Base-by-base conservation (phyloP, 106 monocot genomes). In the Allium sativum region DNA sequence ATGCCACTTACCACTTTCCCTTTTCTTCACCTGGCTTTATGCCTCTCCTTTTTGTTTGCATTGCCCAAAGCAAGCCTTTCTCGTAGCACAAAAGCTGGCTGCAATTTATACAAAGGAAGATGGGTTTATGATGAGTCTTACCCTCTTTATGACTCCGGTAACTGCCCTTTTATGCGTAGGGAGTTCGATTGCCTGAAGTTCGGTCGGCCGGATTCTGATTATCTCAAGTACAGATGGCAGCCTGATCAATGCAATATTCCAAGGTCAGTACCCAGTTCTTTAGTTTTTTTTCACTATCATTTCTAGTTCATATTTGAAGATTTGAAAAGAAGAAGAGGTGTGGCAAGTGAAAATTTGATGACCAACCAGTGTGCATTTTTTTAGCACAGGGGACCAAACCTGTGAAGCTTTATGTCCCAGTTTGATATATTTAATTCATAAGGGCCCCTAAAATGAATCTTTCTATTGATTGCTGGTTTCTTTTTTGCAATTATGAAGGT, bases 191-290 rank as follows among this genome's bases (percentile, higher is more conserved):
- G 93, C 70, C 61, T 56, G 47, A 79, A 70, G 54, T 85, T 63
- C 42, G 93, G 93, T 56, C 70, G 93, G 6, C 88, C 73, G 1
- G 88, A 93, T 42, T 64, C 12, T 47, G 12, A 44, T 8, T 93
- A 93, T 62, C 82, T 93, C 72, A 79, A 75, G 71, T 88, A 85
- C 53, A 57, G 88, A 45, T 93, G 93, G 93, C 43, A 85, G 64
- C 72, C 72, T 48, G 47, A 60, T 1, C 14, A 12, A 2, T 73
- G 73, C 21, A 44, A 44, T 10, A 21, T 67, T 20, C 61, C 64
- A 22, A 44, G 77, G 72, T 87, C 22, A 40, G 47, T 57, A 1
- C n/a, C n/a, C n/a, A n/a, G n/a, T 31, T 51, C 19, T 47, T 47
- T 1, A 45, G 0, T 2, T 47, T 47, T 43, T 47, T 0, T 62